These are phyloP conservation scores for Davidsoniella virescens DNA, from an alignment of 2,329 filamentous ascomycete genomes.

Conservation along the genomic window DNA sequence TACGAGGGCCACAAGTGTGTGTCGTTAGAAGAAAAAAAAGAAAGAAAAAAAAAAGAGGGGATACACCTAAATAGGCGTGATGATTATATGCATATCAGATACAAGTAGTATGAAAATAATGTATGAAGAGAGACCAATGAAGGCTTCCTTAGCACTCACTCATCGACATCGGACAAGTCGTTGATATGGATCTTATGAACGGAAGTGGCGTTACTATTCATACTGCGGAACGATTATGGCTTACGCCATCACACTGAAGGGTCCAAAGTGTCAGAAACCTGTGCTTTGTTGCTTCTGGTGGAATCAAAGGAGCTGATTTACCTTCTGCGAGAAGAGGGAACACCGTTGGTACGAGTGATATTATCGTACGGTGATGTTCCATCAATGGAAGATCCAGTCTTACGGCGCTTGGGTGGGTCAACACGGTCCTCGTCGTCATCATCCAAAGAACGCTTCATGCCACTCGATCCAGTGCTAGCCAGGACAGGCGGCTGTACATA, in stretches of 20 bases:
- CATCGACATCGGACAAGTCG: background rate
- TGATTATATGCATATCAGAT: background rate
- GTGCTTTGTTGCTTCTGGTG: slow-evolving; percentile 10
- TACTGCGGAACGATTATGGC: slow-evolving; percentile 2
- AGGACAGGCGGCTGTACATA: slow-evolving; percentile 47
- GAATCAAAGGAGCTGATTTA: slow-evolving; percentile 16
- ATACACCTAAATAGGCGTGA: slow-evolving; percentile 5
- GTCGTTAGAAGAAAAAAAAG: slow-evolving; percentile 1
- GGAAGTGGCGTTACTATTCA: background rate
- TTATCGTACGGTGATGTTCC: slow-evolving; percentile 34
- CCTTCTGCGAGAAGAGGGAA: slow-evolving; percentile 27
- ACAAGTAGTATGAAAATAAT: background rate
- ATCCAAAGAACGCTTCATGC: slow-evolving; percentile 32
- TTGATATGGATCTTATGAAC: background rate
- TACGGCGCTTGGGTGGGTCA: slow-evolving; percentile 55
- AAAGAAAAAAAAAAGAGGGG: slow-evolving; percentile 1
- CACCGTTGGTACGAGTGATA: slow-evolving; percentile 31
- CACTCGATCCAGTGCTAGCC: slow-evolving; percentile 43
- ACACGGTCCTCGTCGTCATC: slow-evolving; percentile 46
- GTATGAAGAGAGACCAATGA: slow-evolving; percentile 2
- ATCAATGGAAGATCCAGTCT: slow-evolving; percentile 47
- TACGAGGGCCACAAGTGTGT: background rate
- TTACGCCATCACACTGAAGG: slow-evolving; percentile 13
- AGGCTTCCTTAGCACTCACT: background rate
- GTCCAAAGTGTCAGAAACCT: slow-evolving; percentile 14